Evolutionary conservation across 306 rosid genomes (phyloP).

Genomic region (Erythrophleum fordii): DNA sequence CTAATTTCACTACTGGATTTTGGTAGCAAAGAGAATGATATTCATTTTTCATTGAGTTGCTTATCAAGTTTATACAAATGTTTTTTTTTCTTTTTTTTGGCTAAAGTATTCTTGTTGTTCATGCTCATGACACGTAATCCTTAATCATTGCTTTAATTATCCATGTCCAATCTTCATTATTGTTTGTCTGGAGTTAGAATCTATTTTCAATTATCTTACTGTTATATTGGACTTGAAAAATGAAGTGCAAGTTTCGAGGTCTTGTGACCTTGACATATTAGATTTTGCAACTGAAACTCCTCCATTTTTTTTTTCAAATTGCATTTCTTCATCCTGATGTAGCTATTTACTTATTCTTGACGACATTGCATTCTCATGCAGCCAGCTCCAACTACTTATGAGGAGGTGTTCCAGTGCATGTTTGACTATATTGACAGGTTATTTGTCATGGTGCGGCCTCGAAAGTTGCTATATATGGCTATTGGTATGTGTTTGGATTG

Average conservation of each 20-base stretch:
- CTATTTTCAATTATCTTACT: background rate
- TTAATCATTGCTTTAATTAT: background rate
- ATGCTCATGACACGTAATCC: background rate
- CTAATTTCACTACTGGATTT: background rate
- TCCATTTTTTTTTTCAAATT: background rate
- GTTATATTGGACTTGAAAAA: background rate
- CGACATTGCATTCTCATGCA: conserved; percentile 44
- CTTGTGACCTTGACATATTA: background rate
- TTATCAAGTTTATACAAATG: background rate
- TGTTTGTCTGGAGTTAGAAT: background rate
- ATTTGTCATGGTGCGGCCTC: conserved; percentile 91
- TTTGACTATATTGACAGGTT: conserved; percentile 93
- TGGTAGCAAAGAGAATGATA: background rate
- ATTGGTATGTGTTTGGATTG: conserved; percentile 66
- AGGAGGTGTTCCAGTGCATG: conserved; percentile 93
- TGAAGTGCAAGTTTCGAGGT: background rate
- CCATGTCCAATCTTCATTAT: background rate
- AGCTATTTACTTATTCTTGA: background rate
- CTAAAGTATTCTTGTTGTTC: background rate
- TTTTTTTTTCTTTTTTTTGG: background rate
- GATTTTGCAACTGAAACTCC: background rate
- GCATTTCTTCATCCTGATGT: background rate
- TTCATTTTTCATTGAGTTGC: too few relatives aligned
- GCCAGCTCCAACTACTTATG: conserved; percentile 86
- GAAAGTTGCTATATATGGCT: conserved; percentile 94